A percentile compares a stretch with the other conserved stretches of the same genome.
These are phyloP conservation scores for Hemileccinum impolitum DNA, from an alignment of 768 basidiomycete species.

Conservation along the genomic window DNA sequence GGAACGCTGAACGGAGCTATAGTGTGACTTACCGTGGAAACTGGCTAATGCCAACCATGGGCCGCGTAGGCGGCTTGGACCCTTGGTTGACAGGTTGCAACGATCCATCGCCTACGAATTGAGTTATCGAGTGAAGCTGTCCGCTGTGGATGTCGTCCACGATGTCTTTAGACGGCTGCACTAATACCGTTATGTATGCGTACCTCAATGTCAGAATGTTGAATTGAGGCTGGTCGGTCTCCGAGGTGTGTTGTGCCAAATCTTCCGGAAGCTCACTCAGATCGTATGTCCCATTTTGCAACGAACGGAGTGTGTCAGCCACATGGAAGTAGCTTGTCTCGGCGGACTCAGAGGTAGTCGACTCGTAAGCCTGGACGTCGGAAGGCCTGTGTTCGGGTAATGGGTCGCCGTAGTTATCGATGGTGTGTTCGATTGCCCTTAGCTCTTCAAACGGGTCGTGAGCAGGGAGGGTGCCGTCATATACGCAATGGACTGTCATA, in stretches of 20 bases:
- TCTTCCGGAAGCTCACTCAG: background rate
- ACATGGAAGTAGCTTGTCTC: background rate
- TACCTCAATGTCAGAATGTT: background rate
- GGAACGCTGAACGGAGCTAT: background rate
- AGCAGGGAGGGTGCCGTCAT: slow-evolving; percentile 2
- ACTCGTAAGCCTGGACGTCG: background rate
- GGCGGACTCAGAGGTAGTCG: background rate
- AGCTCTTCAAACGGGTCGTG: background rate
- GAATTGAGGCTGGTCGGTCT: background rate
- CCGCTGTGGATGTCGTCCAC: background rate
- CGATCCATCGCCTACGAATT: background rate
- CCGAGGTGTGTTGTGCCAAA: background rate
- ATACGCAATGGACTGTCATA: slow-evolving; percentile 5
- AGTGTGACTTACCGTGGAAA: background rate
- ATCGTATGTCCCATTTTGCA: background rate
- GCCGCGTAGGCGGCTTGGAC: background rate
- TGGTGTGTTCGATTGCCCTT: background rate
- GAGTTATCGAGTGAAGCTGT: background rate
- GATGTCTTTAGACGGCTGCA: background rate
- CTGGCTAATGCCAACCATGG: background rate
- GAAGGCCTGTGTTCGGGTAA: background rate
- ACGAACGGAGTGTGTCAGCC: background rate
- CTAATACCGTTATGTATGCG: background rate
- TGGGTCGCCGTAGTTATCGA: background rate
- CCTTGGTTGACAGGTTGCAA: background rate